These are phyloP conservation scores for Penicillium sp. DNA, from an alignment of 2,329 filamentous ascomycete genomes.

Conservation along the genomic window DNA sequence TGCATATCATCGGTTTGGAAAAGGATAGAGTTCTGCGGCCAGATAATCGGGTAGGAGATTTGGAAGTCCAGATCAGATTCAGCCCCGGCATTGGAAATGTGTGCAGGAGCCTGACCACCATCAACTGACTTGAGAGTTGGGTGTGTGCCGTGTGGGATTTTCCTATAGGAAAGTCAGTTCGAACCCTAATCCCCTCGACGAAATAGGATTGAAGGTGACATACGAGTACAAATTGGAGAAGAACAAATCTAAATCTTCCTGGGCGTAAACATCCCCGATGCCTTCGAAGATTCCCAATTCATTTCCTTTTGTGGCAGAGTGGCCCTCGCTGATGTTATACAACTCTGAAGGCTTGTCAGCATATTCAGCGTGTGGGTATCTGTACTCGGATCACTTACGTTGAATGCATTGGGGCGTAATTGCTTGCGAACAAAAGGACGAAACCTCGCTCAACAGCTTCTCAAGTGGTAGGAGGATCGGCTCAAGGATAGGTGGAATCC, in stretches of 20 bases:
- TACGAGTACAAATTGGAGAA: constrained; percentile 38
- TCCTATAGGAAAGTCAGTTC: constrained; percentile 19
- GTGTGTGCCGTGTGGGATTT: constrained; percentile 43
- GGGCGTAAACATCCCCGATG: constrained; percentile 47
- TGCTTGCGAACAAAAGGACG: constrained; percentile 30
- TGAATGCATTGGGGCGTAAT: constrained; percentile 46
- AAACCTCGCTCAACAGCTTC: constrained; percentile 16
- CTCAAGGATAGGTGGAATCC: constrained; percentile 27
- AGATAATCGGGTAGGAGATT: constrained; percentile 50
- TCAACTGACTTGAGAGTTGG: constrained; percentile 44
- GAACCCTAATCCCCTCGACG: constrained; percentile 3
- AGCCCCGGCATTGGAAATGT: constrained; percentile 31
- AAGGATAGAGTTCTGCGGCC: constrained; percentile 50
- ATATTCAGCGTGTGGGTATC: neutral
- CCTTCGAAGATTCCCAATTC: constrained; percentile 49
- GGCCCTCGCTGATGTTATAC: constrained; percentile 47
- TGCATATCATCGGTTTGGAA: constrained; percentile 49
- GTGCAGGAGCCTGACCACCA: constrained; percentile 38
- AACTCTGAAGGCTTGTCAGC: constrained; percentile 29
- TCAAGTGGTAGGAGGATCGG: constrained; percentile 27
- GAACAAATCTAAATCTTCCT: constrained; percentile 47
- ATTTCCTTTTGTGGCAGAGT: constrained; percentile 44
- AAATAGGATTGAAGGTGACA: neutral
- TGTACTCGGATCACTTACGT: constrained; percentile 19
- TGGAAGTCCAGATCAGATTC: constrained; percentile 50